phyloP scores from a whole-genome alignment of 2,329 filamentous ascomycete species.

The Penicillium brasilianum region DNA sequence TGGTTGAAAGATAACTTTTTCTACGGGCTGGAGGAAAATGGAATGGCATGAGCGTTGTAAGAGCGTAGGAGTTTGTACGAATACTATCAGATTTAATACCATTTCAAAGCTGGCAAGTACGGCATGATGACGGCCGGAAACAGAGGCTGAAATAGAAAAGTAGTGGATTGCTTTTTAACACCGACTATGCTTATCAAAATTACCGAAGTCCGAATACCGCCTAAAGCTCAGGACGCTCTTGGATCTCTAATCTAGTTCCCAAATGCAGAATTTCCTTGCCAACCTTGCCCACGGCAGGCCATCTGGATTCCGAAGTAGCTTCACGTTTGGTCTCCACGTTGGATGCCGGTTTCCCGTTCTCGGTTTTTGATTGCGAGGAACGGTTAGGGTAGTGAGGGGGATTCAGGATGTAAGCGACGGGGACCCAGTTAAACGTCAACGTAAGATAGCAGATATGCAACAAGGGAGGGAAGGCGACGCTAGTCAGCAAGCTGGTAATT shows the following conservation, averaged over 20 bases:
- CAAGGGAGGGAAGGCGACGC: slow-evolving; percentile 32
- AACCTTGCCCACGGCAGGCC: slow-evolving; percentile 6
- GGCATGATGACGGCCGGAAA: not conserved
- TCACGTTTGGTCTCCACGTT: not conserved
- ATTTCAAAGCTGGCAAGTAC: not conserved
- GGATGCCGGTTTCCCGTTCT: not conserved
- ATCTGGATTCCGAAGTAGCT: not conserved
- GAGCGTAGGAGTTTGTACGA: not conserved
- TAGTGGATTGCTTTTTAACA: not conserved
- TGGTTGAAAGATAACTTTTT: slow-evolving; percentile 7
- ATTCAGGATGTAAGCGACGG: slow-evolving; percentile 27
- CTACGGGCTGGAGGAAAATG: not conserved
- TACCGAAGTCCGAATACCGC: not conserved
- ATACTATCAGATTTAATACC: not conserved
- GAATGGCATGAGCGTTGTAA: not conserved
- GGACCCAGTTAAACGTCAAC: slow-evolving; percentile 27
- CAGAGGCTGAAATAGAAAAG: too few species aligned
- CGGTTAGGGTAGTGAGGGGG: slow-evolving; percentile 22
- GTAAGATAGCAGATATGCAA: slow-evolving; percentile 28
- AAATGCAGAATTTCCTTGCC: slow-evolving; percentile 12
- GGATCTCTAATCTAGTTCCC: slow-evolving; percentile 12
- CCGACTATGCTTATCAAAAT: not conserved
- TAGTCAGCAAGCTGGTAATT: slow-evolving; percentile 15
- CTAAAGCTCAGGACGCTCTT: slow-evolving; percentile 11
- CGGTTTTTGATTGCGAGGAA: not conserved